phyloP scores from a whole-genome alignment of 2,329 filamentous ascomycete species.

The Exophiala bonariae region DNA sequence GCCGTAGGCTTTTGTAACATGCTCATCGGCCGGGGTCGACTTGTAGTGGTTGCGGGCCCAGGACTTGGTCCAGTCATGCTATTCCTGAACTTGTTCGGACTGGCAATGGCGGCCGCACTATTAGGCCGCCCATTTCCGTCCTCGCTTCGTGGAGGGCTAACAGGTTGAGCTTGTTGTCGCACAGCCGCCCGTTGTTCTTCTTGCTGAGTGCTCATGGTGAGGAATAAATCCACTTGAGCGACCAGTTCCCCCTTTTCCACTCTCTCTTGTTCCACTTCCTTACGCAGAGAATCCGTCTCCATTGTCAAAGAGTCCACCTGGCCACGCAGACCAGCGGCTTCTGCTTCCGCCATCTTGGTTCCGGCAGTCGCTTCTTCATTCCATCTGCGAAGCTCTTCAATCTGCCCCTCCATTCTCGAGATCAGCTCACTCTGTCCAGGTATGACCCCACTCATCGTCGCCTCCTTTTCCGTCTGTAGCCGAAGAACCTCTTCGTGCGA shows the following conservation, averaged over 20 bases:
- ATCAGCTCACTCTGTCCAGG: conserved; percentile 30
- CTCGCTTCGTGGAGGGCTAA: conserved; percentile 28
- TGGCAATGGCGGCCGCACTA: conserved; percentile 17
- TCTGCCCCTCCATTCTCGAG: conserved; percentile 46
- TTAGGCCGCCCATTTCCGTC: conserved; percentile 23
- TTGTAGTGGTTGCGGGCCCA: conserved; percentile 3
- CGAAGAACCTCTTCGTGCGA: conserved; percentile 74
- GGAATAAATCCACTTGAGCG: conserved; percentile 48
- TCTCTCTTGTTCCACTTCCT: conserved; percentile 57
- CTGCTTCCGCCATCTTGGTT: conserved; percentile 69
- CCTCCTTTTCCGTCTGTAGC: conserved; percentile 65
- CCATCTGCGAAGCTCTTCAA: conserved; percentile 37
- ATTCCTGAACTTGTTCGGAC: conserved; percentile 24
- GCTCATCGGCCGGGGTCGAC: conserved; percentile 25
- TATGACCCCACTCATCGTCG: conserved; percentile 60
- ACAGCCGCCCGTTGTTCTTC: conserved; percentile 25
- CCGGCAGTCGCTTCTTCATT: conserved; percentile 66
- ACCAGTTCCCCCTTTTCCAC: conserved; percentile 49
- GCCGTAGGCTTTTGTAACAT: conserved; percentile 27
- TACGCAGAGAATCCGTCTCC: conserved; percentile 65
- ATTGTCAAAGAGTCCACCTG: conserved; percentile 69
- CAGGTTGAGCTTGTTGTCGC: conserved; percentile 22
- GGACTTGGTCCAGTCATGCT: conserved; percentile 17
- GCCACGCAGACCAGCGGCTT: conserved; percentile 72
- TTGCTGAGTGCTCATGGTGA: conserved; percentile 39